Percentiles rank a stretch among this genome's conserved stretches.
phyloP scores from a whole-genome alignment of 257 asterid species.

The Ophiorrhiza pumila region DNA sequence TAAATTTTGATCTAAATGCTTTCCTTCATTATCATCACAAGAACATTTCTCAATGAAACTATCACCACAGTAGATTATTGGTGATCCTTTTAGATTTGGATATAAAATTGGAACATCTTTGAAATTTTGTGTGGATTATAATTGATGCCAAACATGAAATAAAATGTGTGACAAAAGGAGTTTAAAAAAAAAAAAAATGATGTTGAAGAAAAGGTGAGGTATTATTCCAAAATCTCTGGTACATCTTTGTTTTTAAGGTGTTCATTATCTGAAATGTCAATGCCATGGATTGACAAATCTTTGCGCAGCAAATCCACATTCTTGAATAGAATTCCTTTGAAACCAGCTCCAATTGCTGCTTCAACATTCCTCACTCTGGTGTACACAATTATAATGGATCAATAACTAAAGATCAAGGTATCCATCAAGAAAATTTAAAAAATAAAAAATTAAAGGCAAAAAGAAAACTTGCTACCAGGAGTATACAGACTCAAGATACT shows the following conservation, averaged over 20 bases:
- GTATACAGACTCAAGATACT: neutral
- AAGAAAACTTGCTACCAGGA: neutral
- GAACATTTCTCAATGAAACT: no score
- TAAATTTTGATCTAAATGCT: no score
- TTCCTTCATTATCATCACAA: no score
- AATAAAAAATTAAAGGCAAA: no score
- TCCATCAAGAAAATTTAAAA: neutral
- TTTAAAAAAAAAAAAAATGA: neutral
- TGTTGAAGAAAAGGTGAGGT: neutral
- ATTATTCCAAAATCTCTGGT: conserved; percentile 18
- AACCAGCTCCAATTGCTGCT: conserved; percentile 69
- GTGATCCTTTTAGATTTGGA: no score
- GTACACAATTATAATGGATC: conserved; percentile 10
- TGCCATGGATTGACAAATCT: conserved; percentile 52
- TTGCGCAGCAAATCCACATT: conserved; percentile 47
- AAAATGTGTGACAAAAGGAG: neutral
- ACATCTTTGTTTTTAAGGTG: conserved; percentile 23
- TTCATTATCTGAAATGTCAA: conserved; percentile 28
- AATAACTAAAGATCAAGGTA: neutral
- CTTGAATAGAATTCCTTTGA: conserved; percentile 66
- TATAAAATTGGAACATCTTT: no score
- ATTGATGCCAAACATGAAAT: no score
- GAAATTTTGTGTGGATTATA: no score
- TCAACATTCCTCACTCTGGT: conserved; percentile 73
- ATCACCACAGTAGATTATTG: no score